A percentile compares a stretch with the other conserved stretches of the same genome.
These are phyloP conservation scores for Fomitopsis pinicola DNA, from an alignment of 1,284 basidiomycete species.

Conservation along the genomic window DNA sequence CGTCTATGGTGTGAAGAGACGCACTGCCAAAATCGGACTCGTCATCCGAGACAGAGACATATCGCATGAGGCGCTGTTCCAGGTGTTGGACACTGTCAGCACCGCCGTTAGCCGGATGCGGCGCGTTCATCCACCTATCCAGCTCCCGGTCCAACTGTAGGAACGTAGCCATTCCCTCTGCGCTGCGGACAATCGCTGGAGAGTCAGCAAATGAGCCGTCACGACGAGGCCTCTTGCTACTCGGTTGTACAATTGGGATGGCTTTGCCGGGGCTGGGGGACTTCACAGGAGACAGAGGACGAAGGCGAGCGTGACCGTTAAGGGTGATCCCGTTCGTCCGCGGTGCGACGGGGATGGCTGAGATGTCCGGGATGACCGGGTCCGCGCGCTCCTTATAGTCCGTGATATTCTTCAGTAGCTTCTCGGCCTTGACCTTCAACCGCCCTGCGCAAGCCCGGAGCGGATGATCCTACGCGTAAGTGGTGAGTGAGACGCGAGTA, in stretches of 20 bases:
- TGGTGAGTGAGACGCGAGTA: not conserved
- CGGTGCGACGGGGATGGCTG: constrained; percentile 21
- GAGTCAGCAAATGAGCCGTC: constrained; percentile 56
- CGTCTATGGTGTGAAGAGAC: constrained; percentile 32
- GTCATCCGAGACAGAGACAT: constrained; percentile 35
- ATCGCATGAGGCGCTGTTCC: constrained; percentile 35
- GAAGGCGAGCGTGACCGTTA: constrained; percentile 26
- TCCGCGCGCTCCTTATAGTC: constrained; percentile 80
- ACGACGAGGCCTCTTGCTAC: constrained; percentile 17
- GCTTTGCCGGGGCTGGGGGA: constrained; percentile 27
- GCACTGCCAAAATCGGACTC: constrained; percentile 31
- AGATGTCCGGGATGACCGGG: constrained; percentile 55
- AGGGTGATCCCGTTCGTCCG: constrained; percentile 29
- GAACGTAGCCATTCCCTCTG: constrained; percentile 70
- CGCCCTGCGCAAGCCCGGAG: constrained; percentile 76
- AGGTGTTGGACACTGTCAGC: constrained; percentile 9
- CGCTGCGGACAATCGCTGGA: constrained; percentile 74
- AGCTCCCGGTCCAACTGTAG: constrained; percentile 48
- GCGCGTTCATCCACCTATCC: constrained; percentile 15
- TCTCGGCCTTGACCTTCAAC: constrained; percentile 76
- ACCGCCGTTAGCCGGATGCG: constrained; percentile 10
- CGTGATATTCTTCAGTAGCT: constrained; percentile 82
- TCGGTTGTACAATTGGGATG: constrained; percentile 14
- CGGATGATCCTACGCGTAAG: constrained; percentile 57
- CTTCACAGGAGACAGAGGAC: constrained; percentile 17